A percentile compares a stretch with the other conserved stretches of the same genome.
These are phyloP conservation scores for Euphorbia schlechtendalii DNA, from an alignment of 441 rosid species.

Conservation along the genomic window DNA sequence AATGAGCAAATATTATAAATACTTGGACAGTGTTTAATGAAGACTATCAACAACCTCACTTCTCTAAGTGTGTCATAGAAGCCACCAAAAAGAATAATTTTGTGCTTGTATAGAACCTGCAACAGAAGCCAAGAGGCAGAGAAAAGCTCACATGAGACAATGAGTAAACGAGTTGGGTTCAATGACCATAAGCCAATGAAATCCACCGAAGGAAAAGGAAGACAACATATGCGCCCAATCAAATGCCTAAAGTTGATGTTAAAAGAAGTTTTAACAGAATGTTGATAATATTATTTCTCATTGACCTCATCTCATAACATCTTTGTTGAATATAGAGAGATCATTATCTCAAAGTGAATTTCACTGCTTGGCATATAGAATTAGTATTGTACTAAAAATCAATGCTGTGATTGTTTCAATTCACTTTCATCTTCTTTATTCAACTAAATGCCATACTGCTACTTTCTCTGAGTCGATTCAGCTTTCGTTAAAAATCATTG, in stretches of 20 bases:
- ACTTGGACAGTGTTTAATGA: conserved; percentile 9
- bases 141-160: conserved; percentile 14
- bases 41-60: conserved; percentile 75
- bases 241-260: neutral
- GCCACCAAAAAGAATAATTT: conserved; percentile 91
- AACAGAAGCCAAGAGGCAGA: conserved; percentile 20
- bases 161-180: neutral
- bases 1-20: conserved; percentile 8
- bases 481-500: neutral
- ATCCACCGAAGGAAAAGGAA: conserved; percentile 5
- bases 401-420: neutral
- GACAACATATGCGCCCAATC: neutral
- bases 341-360: neutral
- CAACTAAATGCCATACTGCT: neutral
- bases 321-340: neutral
- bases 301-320: neutral
- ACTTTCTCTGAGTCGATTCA: neutral
- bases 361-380: neutral
- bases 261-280: neutral
- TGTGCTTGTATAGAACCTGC: conserved; percentile 94
- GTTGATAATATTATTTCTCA: neutral
- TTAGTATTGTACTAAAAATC: neutral
- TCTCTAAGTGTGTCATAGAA: conserved; percentile 98
- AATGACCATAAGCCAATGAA: neutral
- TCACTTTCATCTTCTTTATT: neutral